Conservation (phyloP, 169 alveolate genomes). For the Babesia divergens region DNA sequence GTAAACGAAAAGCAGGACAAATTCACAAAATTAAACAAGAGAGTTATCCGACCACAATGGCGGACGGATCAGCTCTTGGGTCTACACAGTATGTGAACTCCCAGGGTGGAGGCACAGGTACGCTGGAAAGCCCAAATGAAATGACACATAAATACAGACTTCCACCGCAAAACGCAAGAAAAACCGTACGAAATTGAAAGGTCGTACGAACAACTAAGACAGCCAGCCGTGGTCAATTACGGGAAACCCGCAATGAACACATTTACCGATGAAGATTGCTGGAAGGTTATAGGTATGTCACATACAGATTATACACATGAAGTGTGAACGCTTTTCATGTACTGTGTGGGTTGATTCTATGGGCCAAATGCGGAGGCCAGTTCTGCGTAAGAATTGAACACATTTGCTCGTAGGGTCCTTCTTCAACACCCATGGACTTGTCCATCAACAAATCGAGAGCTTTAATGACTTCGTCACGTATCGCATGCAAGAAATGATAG, state of each 20-base stretch:
- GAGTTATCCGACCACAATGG: not conserved
- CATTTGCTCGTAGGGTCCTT: slow-evolving; percentile 61
- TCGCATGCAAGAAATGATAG: slow-evolving; percentile 93
- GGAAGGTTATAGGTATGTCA: slow-evolving; percentile 67
- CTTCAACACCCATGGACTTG: slow-evolving; percentile 89
- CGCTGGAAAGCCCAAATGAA: not conserved
- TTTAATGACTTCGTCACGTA: slow-evolving; percentile 92
- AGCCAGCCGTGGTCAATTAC: slow-evolving; percentile 2
- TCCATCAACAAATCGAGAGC: slow-evolving; percentile 93
- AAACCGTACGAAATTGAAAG: not conserved
- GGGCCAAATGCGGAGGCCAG: not conserved
- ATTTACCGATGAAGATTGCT: slow-evolving; percentile 63
- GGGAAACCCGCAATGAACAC: slow-evolving; percentile 31
- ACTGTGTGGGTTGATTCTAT: no score
- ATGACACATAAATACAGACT: not conserved
- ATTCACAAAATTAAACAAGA: not conserved
- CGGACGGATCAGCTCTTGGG: slow-evolving; percentile 3
- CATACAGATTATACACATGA: no score
- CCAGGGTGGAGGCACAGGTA: slow-evolving; percentile 9
- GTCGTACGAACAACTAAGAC: not conserved
- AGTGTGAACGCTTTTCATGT: no score
- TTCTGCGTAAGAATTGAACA: not conserved
- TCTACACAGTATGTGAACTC: slow-evolving; percentile 27
- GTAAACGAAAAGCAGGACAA: not conserved
- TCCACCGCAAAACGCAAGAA: not conserved